Percentiles rank a stretch among this genome's conserved stretches.
Conservation (phyloP, 1,284 basidiomycete species). For the Takashimella koratensis region DNA sequence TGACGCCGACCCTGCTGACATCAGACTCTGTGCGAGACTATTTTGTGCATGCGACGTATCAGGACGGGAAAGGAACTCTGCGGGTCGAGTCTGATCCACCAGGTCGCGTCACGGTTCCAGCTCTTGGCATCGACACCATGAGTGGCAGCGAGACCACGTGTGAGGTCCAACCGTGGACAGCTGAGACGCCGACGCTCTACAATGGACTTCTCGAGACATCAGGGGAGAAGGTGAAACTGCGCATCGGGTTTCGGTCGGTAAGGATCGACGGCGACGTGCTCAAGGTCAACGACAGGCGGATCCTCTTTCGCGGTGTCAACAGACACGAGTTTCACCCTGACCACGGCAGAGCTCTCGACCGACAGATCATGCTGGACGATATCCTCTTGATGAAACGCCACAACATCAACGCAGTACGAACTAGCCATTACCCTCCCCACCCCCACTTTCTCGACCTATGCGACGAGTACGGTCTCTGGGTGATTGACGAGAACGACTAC, state of each 20-base stretch:
- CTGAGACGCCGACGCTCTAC: constrained; percentile 21
- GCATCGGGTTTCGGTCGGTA: constrained; percentile 28
- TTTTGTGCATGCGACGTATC: constrained; percentile 22
- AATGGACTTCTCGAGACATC: constrained; percentile 4
- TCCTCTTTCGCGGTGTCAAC: constrained; percentile 25
- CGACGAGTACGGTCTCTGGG: constrained; percentile 29
- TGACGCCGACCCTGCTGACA: background rate
- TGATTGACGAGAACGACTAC: constrained; percentile 26
- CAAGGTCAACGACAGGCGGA: constrained; percentile 25
- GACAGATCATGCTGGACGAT: constrained; percentile 22
- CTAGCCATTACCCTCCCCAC: constrained; percentile 25
- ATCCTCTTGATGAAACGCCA: constrained; percentile 24
- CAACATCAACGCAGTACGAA: constrained; percentile 29
- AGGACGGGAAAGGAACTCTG: constrained; percentile 14
- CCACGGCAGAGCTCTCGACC: constrained; percentile 12
- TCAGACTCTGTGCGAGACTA: constrained; percentile 12
- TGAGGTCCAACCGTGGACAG: constrained; percentile 16
- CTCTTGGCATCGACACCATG: constrained; percentile 15
- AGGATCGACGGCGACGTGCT: constrained; percentile 11
- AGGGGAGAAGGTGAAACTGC: constrained; percentile 20
- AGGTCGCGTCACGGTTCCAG: constrained; percentile 18
- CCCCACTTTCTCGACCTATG: constrained; percentile 24
- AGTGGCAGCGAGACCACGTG: constrained; percentile 10
- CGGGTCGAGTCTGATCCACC: constrained; percentile 16
- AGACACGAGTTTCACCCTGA: constrained; percentile 28